Evolutionary conservation across 2,329 filamentous ascomycete genomes (phyloP).

Genomic region (Claviceps paspali): DNA sequence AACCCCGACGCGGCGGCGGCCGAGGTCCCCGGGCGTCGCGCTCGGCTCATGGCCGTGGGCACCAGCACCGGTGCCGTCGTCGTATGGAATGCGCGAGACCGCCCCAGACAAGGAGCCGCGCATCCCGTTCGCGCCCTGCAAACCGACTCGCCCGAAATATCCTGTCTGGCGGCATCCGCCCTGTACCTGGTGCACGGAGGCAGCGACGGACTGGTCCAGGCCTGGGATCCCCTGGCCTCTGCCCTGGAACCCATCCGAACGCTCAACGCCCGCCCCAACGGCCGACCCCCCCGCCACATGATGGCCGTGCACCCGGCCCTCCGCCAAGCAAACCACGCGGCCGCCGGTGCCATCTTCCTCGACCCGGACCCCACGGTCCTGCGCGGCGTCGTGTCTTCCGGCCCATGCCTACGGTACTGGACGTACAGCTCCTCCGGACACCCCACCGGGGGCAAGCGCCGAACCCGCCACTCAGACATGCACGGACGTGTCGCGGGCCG

Average conservation of each 20-base stretch:
- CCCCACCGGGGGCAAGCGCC: constrained; percentile 64
- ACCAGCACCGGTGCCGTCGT: constrained; percentile 64
- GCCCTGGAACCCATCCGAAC: constrained; percentile 65
- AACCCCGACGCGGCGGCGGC: constrained; percentile 19
- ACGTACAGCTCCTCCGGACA: constrained; percentile 75
- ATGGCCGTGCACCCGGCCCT: constrained; percentile 38
- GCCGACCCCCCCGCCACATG: constrained; percentile 63
- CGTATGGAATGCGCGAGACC: constrained; percentile 71
- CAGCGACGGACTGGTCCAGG: constrained; percentile 86
- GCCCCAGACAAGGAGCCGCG: constrained; percentile 29
- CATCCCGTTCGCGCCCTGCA: constrained; percentile 67
- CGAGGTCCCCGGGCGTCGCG: constrained; percentile 73
- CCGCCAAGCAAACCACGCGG: constrained; percentile 59
- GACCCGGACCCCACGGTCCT: constrained; percentile 79
- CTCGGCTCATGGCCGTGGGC: constrained; percentile 66
- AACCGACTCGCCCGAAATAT: constrained; percentile 80
- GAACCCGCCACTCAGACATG: constrained; percentile 49
- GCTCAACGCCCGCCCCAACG: constrained; percentile 70
- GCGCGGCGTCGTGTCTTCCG: constrained; percentile 74
- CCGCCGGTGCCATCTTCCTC: constrained; percentile 69
- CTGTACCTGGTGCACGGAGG: constrained; percentile 86
- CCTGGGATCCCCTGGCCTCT: constrained; percentile 90
- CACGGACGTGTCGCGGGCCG: constrained; percentile 35
- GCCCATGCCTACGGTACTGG: constrained; percentile 83
- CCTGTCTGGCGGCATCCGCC: constrained; percentile 67